Conservation (phyloP, 2,329 filamentous ascomycete genomes). For the Stachybotrys chartarum region DNA sequence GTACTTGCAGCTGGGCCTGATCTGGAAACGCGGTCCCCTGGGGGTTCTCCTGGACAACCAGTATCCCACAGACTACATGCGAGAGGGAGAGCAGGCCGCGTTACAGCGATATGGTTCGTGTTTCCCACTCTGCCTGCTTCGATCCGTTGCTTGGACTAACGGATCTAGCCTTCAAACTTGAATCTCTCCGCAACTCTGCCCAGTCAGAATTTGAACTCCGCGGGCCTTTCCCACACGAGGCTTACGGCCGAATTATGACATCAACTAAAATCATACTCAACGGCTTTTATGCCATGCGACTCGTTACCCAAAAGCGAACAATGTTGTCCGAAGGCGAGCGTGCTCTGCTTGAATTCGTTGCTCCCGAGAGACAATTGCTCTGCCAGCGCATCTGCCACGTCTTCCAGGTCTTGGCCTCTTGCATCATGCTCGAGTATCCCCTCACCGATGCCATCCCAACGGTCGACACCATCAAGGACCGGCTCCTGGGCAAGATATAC, state of each 20-base stretch:
- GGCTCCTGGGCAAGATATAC: conserved; percentile 80
- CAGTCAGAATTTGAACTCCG: conserved; percentile 82
- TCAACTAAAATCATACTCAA: conserved; percentile 82
- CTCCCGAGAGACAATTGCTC: conserved; percentile 69
- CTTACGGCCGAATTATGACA: conserved; percentile 67
- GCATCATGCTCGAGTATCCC: conserved; percentile 90
- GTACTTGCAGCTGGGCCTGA: conserved; percentile 89
- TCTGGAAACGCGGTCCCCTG: conserved; percentile 92
- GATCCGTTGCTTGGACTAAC: neutral
- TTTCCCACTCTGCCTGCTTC: neutral
- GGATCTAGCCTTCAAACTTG: conserved; percentile 54
- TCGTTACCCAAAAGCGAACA: conserved; percentile 77
- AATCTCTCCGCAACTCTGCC: conserved; percentile 65
- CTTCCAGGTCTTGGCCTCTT: conserved; percentile 77
- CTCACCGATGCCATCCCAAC: conserved; percentile 83
- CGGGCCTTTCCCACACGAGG: conserved; percentile 73
- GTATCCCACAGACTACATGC: conserved; percentile 64
- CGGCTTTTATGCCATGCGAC: conserved; percentile 92
- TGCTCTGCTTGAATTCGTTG: conserved; percentile 71
- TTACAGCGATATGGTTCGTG: conserved; percentile 65
- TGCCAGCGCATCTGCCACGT: conserved; percentile 90
- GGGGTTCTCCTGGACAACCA: conserved; percentile 60
- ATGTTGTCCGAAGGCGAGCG: conserved; percentile 73
- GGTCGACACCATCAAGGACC: conserved; percentile 72
- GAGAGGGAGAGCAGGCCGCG: conserved; percentile 77